Evolutionary conservation across 768 basidiomycete species (phyloP), one percentile per base, ranked within the genome.

Genomic region (Lactarius akahatsu): DNA sequence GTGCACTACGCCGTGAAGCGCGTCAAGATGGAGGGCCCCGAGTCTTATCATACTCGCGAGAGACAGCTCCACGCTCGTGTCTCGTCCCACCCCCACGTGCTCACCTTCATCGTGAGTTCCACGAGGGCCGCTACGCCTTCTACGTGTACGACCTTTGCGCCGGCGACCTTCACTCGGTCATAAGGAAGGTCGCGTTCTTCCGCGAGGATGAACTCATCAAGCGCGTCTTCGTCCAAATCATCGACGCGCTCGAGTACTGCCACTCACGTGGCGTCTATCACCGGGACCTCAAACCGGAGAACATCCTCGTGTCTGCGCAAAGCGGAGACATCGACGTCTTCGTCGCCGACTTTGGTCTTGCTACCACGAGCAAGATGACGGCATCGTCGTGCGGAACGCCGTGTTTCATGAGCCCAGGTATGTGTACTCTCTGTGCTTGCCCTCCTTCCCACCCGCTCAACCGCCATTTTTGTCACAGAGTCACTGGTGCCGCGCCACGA

Each of bases 31-130:
- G 77, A 80, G 3, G n/a, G 36, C n/a, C 36, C 58, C 18, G 36
- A 23, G 32, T 15, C 3, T 10, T 30, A 40, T 20, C 77, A 76
- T 36, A 75, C 75, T 59, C 78, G 79, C 71, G 96, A 98, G 80
- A 91, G 95, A 65, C 81, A 84, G 36, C 85, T 92, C 7, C 89
- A 92, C 73, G 84, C 86, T 69, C 82, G 87, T 23, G 87, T 87
- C 54, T 86, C 88, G 26, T 85, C 84, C 30, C 90, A 91, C 70
- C 86, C 87, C 55, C 83, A 88, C 74, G 85, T 98, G 70, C 91
- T 96, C 74, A 90, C 91, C 40, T 83, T 97, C 89, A 94, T 78
- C 89, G 90, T 71, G 87, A 94, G 66, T 81, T 96, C 71, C 90
- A 95, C 75, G 92, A 93, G 71, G 81, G 81, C 67, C 81, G 82